Conservation (phyloP, 495 filamentous ascomycete species). For the Tuber borchii region DNA sequence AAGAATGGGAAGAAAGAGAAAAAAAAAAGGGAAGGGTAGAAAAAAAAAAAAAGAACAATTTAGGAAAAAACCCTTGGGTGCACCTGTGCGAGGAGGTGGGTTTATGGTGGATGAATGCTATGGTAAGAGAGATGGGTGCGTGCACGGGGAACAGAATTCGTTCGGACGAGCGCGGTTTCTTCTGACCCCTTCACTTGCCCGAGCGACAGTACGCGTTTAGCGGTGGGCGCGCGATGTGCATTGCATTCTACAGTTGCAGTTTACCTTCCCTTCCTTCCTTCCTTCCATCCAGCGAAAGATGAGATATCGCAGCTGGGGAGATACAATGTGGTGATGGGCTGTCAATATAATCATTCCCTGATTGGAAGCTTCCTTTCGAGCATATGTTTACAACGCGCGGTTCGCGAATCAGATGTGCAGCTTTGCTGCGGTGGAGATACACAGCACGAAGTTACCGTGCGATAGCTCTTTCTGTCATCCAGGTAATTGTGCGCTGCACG, state of each 20-base stretch:
- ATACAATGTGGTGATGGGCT: neutral
- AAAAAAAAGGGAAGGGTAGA: neutral
- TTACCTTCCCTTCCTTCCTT: neutral
- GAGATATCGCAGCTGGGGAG: constrained; percentile 1
- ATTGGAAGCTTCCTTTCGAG: neutral
- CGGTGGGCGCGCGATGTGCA: constrained; percentile 4
- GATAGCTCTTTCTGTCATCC: neutral
- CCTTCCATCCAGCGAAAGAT: neutral
- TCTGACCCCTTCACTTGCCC: neutral
- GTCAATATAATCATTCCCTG: neutral
- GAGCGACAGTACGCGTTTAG: neutral
- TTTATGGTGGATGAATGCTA: constrained; percentile 1
- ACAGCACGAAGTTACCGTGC: neutral
- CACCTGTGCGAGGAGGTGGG: neutral
- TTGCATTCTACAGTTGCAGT: constrained; percentile 4
- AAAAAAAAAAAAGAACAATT: neutral
- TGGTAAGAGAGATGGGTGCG: neutral
- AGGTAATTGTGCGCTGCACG: neutral
- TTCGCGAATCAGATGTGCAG: neutral
- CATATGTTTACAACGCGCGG: neutral
- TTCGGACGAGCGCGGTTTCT: neutral
- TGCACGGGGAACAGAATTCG: neutral
- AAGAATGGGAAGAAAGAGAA: neutral
- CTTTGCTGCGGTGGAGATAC: neutral
- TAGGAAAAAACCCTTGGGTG: neutral